Evolutionary conservation across 208 protist species (phyloP), one percentile per base, ranked within the genome.

Genomic region (Lotmaria passim): DNA sequence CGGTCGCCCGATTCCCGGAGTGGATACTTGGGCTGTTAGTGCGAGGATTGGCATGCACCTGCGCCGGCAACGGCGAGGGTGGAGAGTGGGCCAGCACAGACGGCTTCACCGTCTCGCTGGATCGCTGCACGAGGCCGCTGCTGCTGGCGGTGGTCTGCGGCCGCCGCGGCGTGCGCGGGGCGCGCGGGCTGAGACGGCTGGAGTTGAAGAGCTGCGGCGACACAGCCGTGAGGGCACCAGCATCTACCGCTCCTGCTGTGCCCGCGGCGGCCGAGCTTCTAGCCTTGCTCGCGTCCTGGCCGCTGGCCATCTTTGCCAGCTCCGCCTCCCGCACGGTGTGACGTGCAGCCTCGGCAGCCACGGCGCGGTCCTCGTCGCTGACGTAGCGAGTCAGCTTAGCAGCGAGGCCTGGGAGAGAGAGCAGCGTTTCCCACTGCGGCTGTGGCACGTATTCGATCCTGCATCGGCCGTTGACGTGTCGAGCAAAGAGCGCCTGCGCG

Each of bases 361-460:
- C 71, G 5, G 60, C 46, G 34, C 21, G 26, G 12, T 46, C 26
- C 5, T 51, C 48, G 17, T 77, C 57, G 0, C 17, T 55, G 24
- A 46, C 28, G 46, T 67, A 59, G 5, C 21, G 14, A 0, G 52
- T 48, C 47, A 77, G 56, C 57, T 43, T 34, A 2, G 23, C 30
- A 33, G 24, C 56, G 34, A 52, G 47, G 23, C 36, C 3, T 3
- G 71, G 56, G 7, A 62, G 41, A 0, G 63, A 51, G 0, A 77
- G 46, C 30, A 70, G 15, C 0, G n/a, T 30, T 21, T 77, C 63
- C 71, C 71, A 77, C 52, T 67, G 63, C 34, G 63, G 58, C 46
- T 71, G 63, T 0, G 38, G 41, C 0, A 39, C 47, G 19, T 61
- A 60, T 1, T 19, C 23, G 21, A 77, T 50, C 24, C 21, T 28